Base-by-base conservation (phyloP, 2,329 filamentous ascomycete genomes). In the Leptographium galeiforme region DNA sequence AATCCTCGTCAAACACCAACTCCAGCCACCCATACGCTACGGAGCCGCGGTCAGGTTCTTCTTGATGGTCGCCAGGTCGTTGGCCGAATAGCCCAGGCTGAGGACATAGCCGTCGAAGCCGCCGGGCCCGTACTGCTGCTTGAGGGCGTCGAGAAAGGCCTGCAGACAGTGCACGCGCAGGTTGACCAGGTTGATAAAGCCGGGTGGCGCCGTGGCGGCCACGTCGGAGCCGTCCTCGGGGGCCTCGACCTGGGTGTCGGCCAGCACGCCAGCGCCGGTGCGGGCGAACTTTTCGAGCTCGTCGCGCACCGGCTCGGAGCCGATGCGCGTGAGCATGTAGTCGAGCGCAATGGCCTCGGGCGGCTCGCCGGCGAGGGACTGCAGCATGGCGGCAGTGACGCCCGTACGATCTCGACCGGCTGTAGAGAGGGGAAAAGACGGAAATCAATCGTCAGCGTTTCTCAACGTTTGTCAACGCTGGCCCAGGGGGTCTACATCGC, bases 391-490 rank as follows among this genome's bases (percentile, higher is more conserved):
- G 0, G 71, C 68, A 10, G 78, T 61, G 10, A 79, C 67, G 10
- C 76, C 76, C 0, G 76, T 81, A 30, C 76, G 69, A 55, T 79
- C 77, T 51, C 76, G 71, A 8, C 77, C 76, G 30, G 74, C 76
- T 78, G 52, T 18, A 5, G 25, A 25, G 25, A 5, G 25, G 5
- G 25, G 25, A 25, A 2, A 25, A 25, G 25, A 25, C 25, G 25
- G 25, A 5, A 25, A 25, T 25, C 25, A 2, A 16, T 16, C 1
- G 41, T 14, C 13, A 32, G 18, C n/a, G 18, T 7, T 16, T 6
- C 32, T 49, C 8, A 53, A n/a, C n/a, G n/a, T n/a, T n/a, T n/a
- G n/a, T n/a, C n/a, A n/a, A n/a, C n/a, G n/a, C n/a, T n/a, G n/a
- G n/a, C n/a, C n/a, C n/a, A n/a, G n/a, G n/a, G n/a, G n/a, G n/a